Conservation (phyloP, 257 asterid species). For the Petrea volubilis region DNA sequence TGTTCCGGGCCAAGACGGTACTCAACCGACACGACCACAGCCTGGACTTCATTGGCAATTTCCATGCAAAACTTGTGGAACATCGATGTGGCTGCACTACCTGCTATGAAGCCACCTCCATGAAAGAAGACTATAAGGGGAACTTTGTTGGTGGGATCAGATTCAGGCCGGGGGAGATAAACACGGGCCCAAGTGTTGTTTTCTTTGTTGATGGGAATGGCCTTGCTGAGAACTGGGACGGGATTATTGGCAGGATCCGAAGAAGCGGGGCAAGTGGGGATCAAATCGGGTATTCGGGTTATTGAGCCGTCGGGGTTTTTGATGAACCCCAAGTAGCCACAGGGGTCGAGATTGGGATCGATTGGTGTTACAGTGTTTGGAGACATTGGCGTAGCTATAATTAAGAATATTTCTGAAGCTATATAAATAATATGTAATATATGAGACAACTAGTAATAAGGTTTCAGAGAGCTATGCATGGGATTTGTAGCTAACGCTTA, state of each 20-base stretch:
- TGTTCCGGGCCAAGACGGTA: constrained; percentile 68
- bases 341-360: constrained; percentile 37
- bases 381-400: too few relatives aligned
- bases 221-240: constrained; percentile 42
- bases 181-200: constrained; percentile 40
- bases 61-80: constrained; percentile 26
- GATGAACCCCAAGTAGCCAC: constrained; percentile 28
- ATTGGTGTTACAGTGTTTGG: not conserved
- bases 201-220: constrained; percentile 28
- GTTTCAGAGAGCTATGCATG: too few relatives aligned
- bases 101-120: constrained; percentile 54
- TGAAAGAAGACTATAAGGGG: constrained; percentile 47
- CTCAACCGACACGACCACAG: constrained; percentile 41
- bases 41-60: constrained; percentile 28
- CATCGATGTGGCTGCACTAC: constrained; percentile 4
- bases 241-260: constrained; percentile 16
- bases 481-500: too few relatives aligned
- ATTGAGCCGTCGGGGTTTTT: constrained; percentile 38
- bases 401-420: too few relatives aligned
- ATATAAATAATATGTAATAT: too few relatives aligned
- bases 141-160: not conserved
- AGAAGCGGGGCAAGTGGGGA: not conserved
- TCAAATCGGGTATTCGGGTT: constrained; percentile 4
- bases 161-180: constrained; percentile 27
- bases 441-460: too few relatives aligned